These are phyloP conservation scores for Paramecium tetraurelia DNA, from an alignment of 73 alveolate genomes.

Conservation along the genomic window DNA sequence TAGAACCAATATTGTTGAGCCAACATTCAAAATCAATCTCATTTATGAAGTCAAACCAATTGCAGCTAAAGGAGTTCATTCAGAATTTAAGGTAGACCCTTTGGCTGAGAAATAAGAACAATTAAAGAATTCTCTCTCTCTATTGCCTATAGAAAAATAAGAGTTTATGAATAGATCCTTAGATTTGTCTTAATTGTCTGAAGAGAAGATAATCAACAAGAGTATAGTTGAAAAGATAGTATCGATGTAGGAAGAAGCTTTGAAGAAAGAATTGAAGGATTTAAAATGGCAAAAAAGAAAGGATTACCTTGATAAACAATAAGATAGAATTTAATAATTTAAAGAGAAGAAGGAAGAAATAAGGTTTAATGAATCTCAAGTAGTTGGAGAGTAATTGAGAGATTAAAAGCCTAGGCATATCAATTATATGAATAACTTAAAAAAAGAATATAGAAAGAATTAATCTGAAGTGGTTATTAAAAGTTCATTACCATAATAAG, in stretches of 20 bases:
- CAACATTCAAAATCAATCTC: not conserved
- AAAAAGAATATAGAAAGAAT: not conserved
- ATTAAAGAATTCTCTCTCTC: not conserved
- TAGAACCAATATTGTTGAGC: constrained; percentile 42
- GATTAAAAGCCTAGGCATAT: not conserved
- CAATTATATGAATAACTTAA: not conserved
- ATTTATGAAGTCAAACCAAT: constrained; percentile 37
- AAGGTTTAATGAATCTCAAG: not conserved
- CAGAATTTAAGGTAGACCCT: not conserved
- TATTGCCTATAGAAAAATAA: not conserved
- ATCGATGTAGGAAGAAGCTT: not conserved
- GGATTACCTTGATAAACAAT: constrained; percentile 36
- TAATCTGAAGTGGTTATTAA: not conserved
- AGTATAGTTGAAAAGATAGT: constrained; percentile 7
- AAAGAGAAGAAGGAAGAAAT: constrained; percentile 3
- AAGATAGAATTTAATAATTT: not conserved
- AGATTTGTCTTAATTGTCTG: constrained; percentile 16
- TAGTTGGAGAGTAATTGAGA: not conserved
- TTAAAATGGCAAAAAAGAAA: constrained; percentile 21
- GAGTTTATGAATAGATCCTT: not conserved
- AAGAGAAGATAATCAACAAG: not conserved
- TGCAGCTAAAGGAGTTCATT: constrained; percentile 31
- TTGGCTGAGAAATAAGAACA: not conserved
- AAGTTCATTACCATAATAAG: not conserved
- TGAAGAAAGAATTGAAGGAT: not conserved